Percentiles rank a stretch among this genome's conserved stretches.
phyloP scores from a whole-genome alignment of 495 filamentous ascomycete genomes.

The Stereocaulon alpinum region DNA sequence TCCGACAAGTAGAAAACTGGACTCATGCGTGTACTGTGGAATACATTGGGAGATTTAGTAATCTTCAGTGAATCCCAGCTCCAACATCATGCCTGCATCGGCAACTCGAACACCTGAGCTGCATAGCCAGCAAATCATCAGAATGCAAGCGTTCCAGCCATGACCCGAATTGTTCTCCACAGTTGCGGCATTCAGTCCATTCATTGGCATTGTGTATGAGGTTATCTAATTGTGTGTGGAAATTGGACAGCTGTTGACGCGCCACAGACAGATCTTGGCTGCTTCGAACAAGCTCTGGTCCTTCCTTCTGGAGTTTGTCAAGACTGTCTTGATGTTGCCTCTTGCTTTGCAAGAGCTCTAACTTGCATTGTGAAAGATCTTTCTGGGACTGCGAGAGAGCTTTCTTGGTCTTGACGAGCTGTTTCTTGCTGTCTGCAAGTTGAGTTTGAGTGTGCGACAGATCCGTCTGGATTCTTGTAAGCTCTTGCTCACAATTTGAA shows the following conservation, averaged over 20 bases:
- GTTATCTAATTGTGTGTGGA: not conserved
- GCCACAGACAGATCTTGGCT: not conserved
- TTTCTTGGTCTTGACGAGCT: not conserved
- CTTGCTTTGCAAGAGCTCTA: not conserved
- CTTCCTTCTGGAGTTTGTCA: not conserved
- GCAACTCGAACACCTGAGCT: not conserved
- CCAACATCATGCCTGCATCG: not conserved
- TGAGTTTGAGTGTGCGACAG: no score
- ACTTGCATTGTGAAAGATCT: not conserved
- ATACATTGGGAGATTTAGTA: no score
- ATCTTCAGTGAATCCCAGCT: not conserved
- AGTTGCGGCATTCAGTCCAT: not conserved
- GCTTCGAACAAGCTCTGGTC: not conserved
- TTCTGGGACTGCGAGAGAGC: not conserved
- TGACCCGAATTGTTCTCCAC: not conserved
- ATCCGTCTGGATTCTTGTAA: no score
- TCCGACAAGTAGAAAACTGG: no score
- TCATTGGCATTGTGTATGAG: not conserved
- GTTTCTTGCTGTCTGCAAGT: no score
- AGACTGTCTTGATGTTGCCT: no score
- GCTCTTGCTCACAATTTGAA: no score
- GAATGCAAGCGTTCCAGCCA: conserved; percentile 1
- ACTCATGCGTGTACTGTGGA: no score
- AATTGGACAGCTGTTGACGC: not conserved
- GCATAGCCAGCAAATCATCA: not conserved